Evolutionary conservation across 2,329 filamentous ascomycete genomes (phyloP), one percentile per base, ranked within the genome.

Genomic region (Xylariaceae sp.): DNA sequence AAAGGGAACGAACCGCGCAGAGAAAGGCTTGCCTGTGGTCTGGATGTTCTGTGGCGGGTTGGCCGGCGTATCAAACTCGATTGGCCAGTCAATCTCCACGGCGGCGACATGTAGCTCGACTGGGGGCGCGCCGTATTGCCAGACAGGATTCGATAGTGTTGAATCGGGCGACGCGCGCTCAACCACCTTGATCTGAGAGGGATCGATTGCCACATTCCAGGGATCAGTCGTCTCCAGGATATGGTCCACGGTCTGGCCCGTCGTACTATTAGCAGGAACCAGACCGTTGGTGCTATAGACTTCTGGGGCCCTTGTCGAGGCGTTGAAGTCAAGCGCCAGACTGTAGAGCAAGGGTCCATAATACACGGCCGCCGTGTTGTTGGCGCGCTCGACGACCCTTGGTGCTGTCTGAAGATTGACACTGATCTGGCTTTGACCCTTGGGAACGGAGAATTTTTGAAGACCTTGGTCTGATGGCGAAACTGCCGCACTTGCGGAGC

Each of bases 191-290:
- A 64, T 61, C 50, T 63, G 61, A n/a, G 56, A 59, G 2, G 62
- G 49, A 35, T 64, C 62, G 35, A 65, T 62, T 27, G 62, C 62
- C n/a, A 64, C 42, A 33, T 64, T 62, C 62, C 62, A 64, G 6
- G 52, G 29, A 6, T 55, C 54, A 21, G 50, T 53, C 22, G 59
- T 57, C 45, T 57, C 53, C 5, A 64, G 52, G 21, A 55, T 39
- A 44, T 64, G 60, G 42, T 65, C 62, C 36, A 55, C 55, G 6
- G 60, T 58, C 25, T 57, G 56, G 12, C 37, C 5, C 10, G 60
- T 62, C 17, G 55, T 60, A 45, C 54, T 59, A 5, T 52, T 16
- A 21, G 47, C n/a, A 42, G 47, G 21, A 35, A 54, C 41, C 41
- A 52, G 22, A 12, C 37, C 39, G 16, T 47, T 21, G 19, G 52